Evolutionary conservation across 2,329 filamentous ascomycete species (phyloP).

Genomic region (Xylaria sp.): DNA sequence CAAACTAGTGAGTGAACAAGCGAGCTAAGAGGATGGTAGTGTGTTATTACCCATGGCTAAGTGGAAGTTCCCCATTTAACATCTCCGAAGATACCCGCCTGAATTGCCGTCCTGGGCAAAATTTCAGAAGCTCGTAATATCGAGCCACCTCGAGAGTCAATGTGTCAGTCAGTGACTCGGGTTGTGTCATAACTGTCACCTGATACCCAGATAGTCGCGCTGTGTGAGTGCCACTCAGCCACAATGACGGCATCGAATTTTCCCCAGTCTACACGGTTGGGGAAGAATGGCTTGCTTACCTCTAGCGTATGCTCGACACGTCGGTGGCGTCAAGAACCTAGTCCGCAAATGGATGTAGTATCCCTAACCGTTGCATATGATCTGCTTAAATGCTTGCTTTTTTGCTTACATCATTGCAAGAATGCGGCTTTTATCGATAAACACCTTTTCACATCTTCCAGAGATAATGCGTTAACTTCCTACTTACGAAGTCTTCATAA

Average conservation of each 20-base stretch:
- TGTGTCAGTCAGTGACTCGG: not conserved
- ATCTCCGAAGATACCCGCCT: constrained; percentile 24
- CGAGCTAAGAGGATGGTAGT: not conserved
- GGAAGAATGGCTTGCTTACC: not conserved
- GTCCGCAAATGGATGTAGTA: not conserved
- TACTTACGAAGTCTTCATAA: too few species aligned
- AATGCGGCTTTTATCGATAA: not conserved
- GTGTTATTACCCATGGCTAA: constrained; percentile 12
- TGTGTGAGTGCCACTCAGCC: constrained; percentile 23
- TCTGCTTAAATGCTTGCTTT: not conserved
- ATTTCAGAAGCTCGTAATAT: constrained; percentile 32
- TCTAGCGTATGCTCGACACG: not conserved
- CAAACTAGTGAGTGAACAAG: not conserved
- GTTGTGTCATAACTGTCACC: not conserved
- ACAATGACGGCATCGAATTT: constrained; percentile 34
- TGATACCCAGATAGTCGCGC: not conserved
- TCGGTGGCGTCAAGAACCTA: not conserved
- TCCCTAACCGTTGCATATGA: not conserved
- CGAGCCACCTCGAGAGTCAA: not conserved
- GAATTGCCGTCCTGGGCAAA: constrained; percentile 28
- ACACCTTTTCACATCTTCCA: not conserved
- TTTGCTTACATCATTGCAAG: not conserved
- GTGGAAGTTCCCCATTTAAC: constrained; percentile 25
- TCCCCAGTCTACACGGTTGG: not conserved
- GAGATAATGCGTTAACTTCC: not conserved